Base-by-base conservation (phyloP, 2,329 filamentous ascomycete species). In the Penicillium occitanis region DNA sequence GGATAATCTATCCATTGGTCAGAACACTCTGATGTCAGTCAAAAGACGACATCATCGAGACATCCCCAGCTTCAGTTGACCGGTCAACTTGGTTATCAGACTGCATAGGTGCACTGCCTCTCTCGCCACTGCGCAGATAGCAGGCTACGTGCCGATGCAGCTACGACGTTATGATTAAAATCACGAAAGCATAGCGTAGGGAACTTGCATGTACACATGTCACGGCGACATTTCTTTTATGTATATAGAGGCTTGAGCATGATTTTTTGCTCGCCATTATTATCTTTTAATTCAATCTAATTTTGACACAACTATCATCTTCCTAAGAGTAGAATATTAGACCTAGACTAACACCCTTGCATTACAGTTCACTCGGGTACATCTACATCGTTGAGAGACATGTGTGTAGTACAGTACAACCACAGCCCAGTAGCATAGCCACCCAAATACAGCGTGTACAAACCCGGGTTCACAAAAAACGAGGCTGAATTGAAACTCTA, bases 191-290 rank as follows among this genome's bases (percentile, higher is more conserved):
- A 57, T 57, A 35, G 42, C 58, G 48, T 35, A 2, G 42, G 10
- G 14, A 35, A 48, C 30, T 35, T 40, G 46, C 44, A 62, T 62
- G 48, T 55, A 46, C 37, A 33, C 60, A 40, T 62, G 60, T 62
- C 60, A 42, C 48, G 6, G n/a, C 46, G 46, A 62, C 60, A 53
- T 17, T 28, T 25, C 13, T 51, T n/a, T 51, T 19, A 48, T 58
- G 57, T 60, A 60, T 33, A 60, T 46, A 30, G 37, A 59, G 57
- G 25, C 13, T 59, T 59, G 57, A 60, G 57, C 57, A 60, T 46
- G 25, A 1, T 30, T 17, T n/a, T n/a, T 60, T 60, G 57, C 57
- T 60, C 40, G 22, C 40, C 22, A 7, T 60, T 37, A 33, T 30
- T 30, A 59, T 37, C 19, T 28, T 19, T 33, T 19, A 46, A 25